Base-by-base conservation (phyloP, 192 early-diverging fungal genomes). In the Coemansia pectinata region DNA sequence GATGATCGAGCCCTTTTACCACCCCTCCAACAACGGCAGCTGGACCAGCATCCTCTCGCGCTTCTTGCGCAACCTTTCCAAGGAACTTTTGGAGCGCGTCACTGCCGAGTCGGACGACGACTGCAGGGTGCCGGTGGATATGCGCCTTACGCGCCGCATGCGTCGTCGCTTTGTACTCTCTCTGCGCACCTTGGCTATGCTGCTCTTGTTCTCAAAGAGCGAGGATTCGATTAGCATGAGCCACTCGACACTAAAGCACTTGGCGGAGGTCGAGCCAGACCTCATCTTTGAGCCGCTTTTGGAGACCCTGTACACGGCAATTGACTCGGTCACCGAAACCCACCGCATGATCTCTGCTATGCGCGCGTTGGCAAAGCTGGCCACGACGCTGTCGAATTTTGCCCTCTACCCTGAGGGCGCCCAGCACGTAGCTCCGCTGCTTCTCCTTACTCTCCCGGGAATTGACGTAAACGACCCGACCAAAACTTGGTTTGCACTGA, bases 401-500 rank as follows among this genome's bases (percentile, higher is more conserved):
- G 59, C 77, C 1, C 89, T 92, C 69, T 98, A 91, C 73, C 91
- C 95, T 6, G 86, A 91, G 45, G 96, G 96, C 10, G 95, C 90
- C 4, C 88, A 90, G 69, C 91, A 96, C 72, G 63, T 98, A 1
- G 71, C 88, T 0, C 87, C 90, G 12, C 77, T 98, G 63, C 79
- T 98, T 40, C 87, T 90, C 40, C 85, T 96, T 2, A 87, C 87
- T 4, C 87, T 96, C 12, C 95, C 95, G 0, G 96, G 95, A 27
- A 92, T 98, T 33, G 96, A 98, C 69, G 82, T 95, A 72, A 98
- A 98, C 76, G 96, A 98, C 63, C 88, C 92, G 1, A 85, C 76
- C 36, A 98, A 97, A 75, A 89, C 95, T 4, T 77, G 63, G 71
- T 79, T 74, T 67, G 65, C 82, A 19, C 62, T 83, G 65, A 65